phyloP scores from a whole-genome alignment of 257 asterid species.

The Solanum ahanhuiri region DNA sequence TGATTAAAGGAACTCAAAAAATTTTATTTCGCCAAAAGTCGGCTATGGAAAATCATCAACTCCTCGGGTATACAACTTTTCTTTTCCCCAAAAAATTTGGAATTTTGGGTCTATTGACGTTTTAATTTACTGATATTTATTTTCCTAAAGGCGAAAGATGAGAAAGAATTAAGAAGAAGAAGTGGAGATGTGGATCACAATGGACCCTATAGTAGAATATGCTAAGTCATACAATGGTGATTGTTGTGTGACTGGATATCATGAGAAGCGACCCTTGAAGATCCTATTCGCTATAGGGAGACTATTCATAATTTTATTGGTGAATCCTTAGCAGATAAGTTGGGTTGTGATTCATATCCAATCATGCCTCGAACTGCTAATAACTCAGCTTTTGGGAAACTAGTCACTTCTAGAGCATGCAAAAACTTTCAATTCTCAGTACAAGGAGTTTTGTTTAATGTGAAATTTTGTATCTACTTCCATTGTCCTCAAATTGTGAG shows the following conservation, averaged over 20 bases:
- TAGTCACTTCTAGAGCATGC: too few relatives aligned
- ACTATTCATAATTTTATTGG: neutral
- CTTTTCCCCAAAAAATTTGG: neutral
- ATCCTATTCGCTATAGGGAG: neutral
- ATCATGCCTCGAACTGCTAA: too few relatives aligned
- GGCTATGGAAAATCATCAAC: neutral
- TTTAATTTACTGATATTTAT: neutral
- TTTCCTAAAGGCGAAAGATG: neutral
- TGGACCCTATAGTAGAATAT: neutral
- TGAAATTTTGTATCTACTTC: too few relatives aligned
- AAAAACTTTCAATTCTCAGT: too few relatives aligned
- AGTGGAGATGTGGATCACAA: neutral
- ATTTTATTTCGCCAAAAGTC: neutral
- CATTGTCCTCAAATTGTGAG: too few relatives aligned
- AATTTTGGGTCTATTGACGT: too few relatives aligned
- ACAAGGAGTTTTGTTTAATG: too few relatives aligned
- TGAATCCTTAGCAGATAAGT: neutral
- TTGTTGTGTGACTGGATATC: neutral
- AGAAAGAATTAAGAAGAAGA: neutral
- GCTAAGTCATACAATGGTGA: neutral
- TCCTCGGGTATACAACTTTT: neutral
- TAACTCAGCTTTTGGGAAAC: too few relatives aligned
- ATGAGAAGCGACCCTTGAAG: neutral
- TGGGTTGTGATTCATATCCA: neutral
- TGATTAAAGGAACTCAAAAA: neutral